These are phyloP conservation scores for Paramecium caudatum DNA, from an alignment of 73 alveolate genomes.

Conservation along the genomic window DNA sequence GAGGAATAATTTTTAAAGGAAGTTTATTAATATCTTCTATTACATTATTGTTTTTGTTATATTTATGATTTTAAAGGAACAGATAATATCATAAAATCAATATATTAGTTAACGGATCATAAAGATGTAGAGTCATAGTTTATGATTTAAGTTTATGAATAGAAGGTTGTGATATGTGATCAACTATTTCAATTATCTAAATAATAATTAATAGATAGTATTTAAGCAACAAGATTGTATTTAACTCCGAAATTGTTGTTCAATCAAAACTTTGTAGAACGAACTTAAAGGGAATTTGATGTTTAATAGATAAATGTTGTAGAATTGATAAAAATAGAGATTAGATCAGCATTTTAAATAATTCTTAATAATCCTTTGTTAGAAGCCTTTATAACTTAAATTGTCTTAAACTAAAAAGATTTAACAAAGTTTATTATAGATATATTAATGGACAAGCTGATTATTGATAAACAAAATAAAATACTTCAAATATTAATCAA, in stretches of 20 bases:
- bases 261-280: neutral
- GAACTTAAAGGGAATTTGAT: neutral
- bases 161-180: neutral
- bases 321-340: neutral
- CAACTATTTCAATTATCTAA: neutral
- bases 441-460: neutral
- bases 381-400: neutral
- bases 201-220: neutral
- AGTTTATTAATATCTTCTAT: neutral
- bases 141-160: slow-evolving; percentile 55
- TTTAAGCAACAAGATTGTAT: neutral
- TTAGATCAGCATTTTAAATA: neutral
- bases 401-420: neutral
- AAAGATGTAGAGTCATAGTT: slow-evolving; percentile 5
- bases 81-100: neutral
- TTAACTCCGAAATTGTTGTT: slow-evolving; percentile 2
- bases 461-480: neutral
- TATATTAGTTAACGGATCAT: neutral
- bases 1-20: neutral
- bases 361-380: neutral
- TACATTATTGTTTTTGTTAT: slow-evolving; percentile 2
- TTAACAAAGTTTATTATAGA: neutral
- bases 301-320: neutral
- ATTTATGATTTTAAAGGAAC: neutral
- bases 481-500: neutral